A percentile compares a stretch with the other conserved stretches of the same genome.
Conservation (phyloP, 495 filamentous ascomycete genomes). For the Pseudoneurospora amorphoporcata region DNA sequence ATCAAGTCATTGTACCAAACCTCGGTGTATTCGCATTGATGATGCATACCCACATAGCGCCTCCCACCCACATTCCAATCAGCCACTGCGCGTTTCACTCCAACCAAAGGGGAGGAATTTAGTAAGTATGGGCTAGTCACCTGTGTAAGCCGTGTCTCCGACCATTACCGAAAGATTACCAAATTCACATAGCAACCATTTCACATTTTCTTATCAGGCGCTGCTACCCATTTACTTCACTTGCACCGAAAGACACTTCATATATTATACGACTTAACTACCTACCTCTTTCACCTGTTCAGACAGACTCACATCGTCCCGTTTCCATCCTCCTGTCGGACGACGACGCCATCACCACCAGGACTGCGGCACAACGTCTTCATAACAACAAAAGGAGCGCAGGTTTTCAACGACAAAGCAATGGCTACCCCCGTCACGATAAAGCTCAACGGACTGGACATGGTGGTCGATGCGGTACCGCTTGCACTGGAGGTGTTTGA, state of each 20-base stretch:
- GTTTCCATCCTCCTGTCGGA: background rate
- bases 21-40: background rate
- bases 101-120: background rate
- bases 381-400: background rate
- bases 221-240: background rate
- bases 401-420: background rate
- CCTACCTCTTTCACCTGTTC: background rate
- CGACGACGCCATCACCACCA: background rate
- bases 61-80: background rate
- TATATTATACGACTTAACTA: background rate
- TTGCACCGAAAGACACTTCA: background rate
- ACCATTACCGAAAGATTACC: background rate
- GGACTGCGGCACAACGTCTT: background rate
- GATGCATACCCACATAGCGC: background rate
- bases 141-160: background rate
- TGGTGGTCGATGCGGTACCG: constrained; percentile 40
- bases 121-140: background rate
- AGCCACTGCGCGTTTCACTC: background rate
- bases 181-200: background rate
- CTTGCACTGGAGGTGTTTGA: constrained; percentile 60
- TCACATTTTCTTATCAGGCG: background rate
- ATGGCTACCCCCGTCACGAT: constrained; percentile 21
- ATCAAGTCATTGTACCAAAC: background rate
- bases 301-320: background rate
- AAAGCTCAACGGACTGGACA: constrained; percentile 6